These are phyloP conservation scores for Amanita rimosa DNA, from an alignment of 768 basidiomycete species.

Conservation along the genomic window DNA sequence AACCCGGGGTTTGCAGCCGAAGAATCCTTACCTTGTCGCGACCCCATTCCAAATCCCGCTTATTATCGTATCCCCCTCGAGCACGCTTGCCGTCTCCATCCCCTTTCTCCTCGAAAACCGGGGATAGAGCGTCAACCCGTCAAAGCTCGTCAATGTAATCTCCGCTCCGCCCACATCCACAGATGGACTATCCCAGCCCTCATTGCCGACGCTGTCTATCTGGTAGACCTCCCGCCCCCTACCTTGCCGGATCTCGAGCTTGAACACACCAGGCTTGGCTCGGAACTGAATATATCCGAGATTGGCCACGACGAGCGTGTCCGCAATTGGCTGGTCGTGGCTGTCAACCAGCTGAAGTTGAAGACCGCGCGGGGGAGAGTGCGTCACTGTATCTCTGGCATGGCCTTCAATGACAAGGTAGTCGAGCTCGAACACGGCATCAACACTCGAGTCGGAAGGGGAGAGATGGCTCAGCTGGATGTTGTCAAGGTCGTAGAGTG, in stretches of 20 bases:
- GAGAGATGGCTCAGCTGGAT: slow-evolving; percentile 69
- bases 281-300: slow-evolving; percentile 96
- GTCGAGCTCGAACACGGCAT: slow-evolving; percentile 80
- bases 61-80: slow-evolving; percentile 29
- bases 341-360: slow-evolving; percentile 69
- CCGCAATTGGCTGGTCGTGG: slow-evolving; percentile 45
- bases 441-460: slow-evolving; percentile 49
- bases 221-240: slow-evolving; percentile 70
- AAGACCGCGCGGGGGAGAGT: slow-evolving; percentile 75
- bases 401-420: slow-evolving; percentile 93
- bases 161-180: slow-evolving; percentile 61
- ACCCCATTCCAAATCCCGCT: slow-evolving; percentile 35
- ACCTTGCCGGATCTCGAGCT: slow-evolving; percentile 73
- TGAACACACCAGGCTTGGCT: slow-evolving; percentile 81
- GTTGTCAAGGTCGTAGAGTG: slow-evolving; percentile 91
- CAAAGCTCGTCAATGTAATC: slow-evolving; percentile 80
- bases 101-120: slow-evolving; percentile 58
- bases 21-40: slow-evolving; percentile 36
- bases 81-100: slow-evolving; percentile 75
- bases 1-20: not conserved
- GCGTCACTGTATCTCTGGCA: slow-evolving; percentile 59
- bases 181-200: slow-evolving; percentile 76
- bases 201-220: slow-evolving; percentile 79
- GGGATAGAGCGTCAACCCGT: slow-evolving; percentile 84
- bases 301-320: slow-evolving; percentile 90